Base-by-base conservation (phyloP, 768 basidiomycete species). In the Pleurotus salmoneostramineus region DNA sequence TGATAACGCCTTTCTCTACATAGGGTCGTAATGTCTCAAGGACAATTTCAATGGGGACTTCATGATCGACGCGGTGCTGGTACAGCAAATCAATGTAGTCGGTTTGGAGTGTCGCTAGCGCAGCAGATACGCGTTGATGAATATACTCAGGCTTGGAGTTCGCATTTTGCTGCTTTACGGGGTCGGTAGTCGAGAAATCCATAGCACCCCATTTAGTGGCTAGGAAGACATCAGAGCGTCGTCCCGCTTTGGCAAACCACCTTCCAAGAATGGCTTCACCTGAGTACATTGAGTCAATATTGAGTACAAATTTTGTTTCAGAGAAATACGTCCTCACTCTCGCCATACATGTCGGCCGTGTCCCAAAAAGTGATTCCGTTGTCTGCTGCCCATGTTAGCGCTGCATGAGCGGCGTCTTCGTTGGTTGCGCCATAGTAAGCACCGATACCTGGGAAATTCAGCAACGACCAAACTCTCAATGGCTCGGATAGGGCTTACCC, bases 11-110 rank as follows among this genome's bases (percentile, higher is more conserved):
- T 6, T 52, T 36, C 56, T 40, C 78, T 64, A 56, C 75, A 70
- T 43, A 80, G 57, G 35, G 74, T 65, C 27, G 55, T 63, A 50
- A 69, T 66, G 65, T 70, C 69, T 65, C 79, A 68, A 52, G 54
- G 12, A 66, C 65, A 5, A 66, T 46, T 55, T 73, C 71, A 57
- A 71, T 73, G 33, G 69, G 71, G 36, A 70, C 69, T 21, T 60
- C 50, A 32, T 64, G 61, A 43, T 72, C 70, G n/a, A 68, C 67
- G n/a, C 71, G 69, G 56, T 72, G 71, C 61, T 66, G 66, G 57
- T 71, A 71, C 32, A 64, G 67, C 12, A 70, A 56, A 49, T 70
- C 68, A 27, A 70, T 63, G 45, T 66, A 65, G 36, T 61, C 59
- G 27, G 63, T 65, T 11, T 61, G 33, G 11, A 69, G 63, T 15